Conservation (phyloP, 495 filamentous ascomycete genomes). For the Penicillium dipodomyicola region DNA sequence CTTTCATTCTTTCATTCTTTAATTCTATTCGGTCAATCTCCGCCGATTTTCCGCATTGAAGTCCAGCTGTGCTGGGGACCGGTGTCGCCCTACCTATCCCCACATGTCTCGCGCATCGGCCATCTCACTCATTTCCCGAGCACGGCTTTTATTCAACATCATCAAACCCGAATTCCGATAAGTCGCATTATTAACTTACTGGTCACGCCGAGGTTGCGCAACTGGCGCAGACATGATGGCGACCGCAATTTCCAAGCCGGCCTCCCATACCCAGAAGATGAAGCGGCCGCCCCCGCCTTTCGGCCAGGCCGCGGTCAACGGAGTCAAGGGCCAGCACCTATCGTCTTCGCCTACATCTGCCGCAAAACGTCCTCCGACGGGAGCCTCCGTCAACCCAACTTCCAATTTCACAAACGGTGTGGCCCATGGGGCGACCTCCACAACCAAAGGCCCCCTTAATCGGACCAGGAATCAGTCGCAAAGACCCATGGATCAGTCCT, state of each 20-base stretch:
- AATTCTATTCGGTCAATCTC: conserved; percentile 23
- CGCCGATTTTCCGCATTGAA: conserved; percentile 26
- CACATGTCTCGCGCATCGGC: conserved; percentile 52
- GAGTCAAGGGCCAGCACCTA: conserved; percentile 58
- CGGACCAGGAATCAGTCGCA: conserved; percentile 54
- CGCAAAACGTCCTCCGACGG: conserved; percentile 58
- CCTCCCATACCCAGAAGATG: conserved; percentile 62
- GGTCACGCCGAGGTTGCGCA: conserved; percentile 23
- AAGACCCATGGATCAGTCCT: conserved; percentile 39
- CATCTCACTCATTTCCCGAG: conserved; percentile 45
- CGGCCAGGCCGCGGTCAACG: conserved; percentile 61
- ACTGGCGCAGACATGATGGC: conserved; percentile 41
- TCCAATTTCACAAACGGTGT: conserved; percentile 47
- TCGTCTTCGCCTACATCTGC: conserved; percentile 67
- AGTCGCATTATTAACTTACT: conserved; percentile 26
- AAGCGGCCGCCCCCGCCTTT: conserved; percentile 71
- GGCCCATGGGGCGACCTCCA: conserved; percentile 31
- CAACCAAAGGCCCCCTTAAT: conserved; percentile 46
- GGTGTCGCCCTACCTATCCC: conserved; percentile 44
- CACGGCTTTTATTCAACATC: conserved; percentile 33
- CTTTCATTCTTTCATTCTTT: conserved; percentile 21
- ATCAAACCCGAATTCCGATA: conserved; percentile 26
- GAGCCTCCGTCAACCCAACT: conserved; percentile 36
- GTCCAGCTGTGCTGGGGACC: conserved; percentile 34
- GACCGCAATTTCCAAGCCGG: conserved; percentile 54